Evolutionary conservation across 495 filamentous ascomycete genomes (phyloP).

Genomic region (Astrothelium subdiscretum): DNA sequence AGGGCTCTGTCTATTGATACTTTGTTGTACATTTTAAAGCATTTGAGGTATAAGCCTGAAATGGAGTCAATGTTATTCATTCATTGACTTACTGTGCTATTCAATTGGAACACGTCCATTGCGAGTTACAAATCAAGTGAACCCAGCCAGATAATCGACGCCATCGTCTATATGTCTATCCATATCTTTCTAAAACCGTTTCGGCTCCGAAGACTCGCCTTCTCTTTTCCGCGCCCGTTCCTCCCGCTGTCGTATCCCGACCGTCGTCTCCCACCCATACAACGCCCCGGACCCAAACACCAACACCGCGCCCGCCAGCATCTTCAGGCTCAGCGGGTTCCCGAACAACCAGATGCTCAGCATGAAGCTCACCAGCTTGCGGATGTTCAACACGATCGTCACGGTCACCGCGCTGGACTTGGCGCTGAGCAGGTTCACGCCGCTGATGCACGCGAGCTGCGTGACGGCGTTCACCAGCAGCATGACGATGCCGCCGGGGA

Average conservation of each 20-base stretch:
- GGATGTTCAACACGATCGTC: slow-evolving; percentile 87
- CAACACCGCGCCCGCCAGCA: slow-evolving; percentile 65
- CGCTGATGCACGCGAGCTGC: slow-evolving; percentile 88
- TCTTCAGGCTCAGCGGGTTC: slow-evolving; percentile 60
- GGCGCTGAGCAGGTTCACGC: slow-evolving; percentile 81
- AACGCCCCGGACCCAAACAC: slow-evolving; percentile 82
- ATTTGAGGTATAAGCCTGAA: neutral
- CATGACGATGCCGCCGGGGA: slow-evolving; percentile 63
- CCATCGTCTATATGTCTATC: neutral
- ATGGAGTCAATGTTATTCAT: neutral
- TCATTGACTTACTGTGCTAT: neutral
- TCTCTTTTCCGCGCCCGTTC: neutral
- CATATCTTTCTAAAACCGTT: neutral
- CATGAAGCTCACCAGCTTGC: slow-evolving; percentile 84
- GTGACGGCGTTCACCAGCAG: slow-evolving; percentile 74
- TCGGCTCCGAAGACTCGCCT: neutral
- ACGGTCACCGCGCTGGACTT: slow-evolving; percentile 84
- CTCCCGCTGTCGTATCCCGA: neutral
- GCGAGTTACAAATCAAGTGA: neutral
- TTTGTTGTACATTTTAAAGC: neutral
- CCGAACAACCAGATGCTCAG: slow-evolving; percentile 91
- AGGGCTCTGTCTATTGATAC: neutral
- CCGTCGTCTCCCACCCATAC: slow-evolving; percentile 62
- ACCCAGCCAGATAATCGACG: neutral
- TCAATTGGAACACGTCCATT: neutral